Evolutionary conservation across 331 rosid genomes (phyloP), one percentile per base, ranked within the genome.

Genomic region (Pyrus hybrid): DNA sequence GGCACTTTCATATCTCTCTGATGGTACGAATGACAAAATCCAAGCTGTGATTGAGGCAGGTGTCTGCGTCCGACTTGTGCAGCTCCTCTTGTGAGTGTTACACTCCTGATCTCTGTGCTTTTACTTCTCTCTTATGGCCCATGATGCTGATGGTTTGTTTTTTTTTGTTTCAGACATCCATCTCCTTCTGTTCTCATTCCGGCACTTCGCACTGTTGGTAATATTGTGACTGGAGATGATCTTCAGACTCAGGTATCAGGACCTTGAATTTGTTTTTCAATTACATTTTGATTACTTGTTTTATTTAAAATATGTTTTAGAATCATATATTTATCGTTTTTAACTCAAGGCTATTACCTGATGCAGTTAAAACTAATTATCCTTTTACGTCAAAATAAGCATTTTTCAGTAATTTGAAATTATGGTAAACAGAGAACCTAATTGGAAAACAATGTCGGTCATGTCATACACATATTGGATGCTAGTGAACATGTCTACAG

Each of bases 1-100:
- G 98, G 98, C 98, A 37, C 88, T 93, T 1, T 93, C 98, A 0
- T 93, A 90, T 83, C 89, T 93, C 76, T 93, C 98, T 3, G 98
- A 93, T 80, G 98, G 98, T 67, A 90, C 96, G 25, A 93, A 93
- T 76, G 98, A 93, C 80, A 90, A 93, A 82, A 90, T 93, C 82
- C 98, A 93, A 93, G 96, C 96, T 13, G 98, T 93, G 66, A 90
- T 93, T 10, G 95, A 93, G 79, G 95, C 96, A 20, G 95, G 94
- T 60, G 98, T 93, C 62, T 88, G 96, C 64, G 57, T 66, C 67
- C 88, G 91, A 68, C 83, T 93, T 53, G 94, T 89, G 80, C 91
- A 90, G 85, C 96, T 93, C 74, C 98, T 93, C 13, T 30, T 93
- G 98, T 93, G 81, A 86, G 98, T 87, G 62, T 65, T 47, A 2